Conservation (phyloP, 2,329 filamentous ascomycete species). For the Chaetothyriales sp. region DNA sequence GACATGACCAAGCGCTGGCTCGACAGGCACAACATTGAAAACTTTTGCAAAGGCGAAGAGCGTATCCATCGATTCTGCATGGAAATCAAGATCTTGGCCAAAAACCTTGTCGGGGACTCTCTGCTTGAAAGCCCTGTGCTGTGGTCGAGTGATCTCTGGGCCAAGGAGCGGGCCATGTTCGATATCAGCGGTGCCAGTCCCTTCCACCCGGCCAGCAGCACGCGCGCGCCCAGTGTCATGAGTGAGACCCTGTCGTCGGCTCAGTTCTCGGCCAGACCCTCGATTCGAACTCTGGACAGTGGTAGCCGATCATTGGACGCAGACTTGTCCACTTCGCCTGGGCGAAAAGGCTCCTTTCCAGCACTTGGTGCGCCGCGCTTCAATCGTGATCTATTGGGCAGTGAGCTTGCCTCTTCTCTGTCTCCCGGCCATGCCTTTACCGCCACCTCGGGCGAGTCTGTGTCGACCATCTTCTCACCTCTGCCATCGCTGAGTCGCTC, state of each 20-base stretch:
- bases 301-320: slow-evolving; percentile 13
- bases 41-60: slow-evolving; percentile 90
- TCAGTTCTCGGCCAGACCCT: slow-evolving; percentile 17
- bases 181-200: slow-evolving; percentile 27
- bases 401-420: slow-evolving; percentile 43
- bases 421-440: slow-evolving; percentile 52
- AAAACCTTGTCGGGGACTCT: slow-evolving; percentile 69
- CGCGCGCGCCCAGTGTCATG: slow-evolving; percentile 29
- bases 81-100: slow-evolving; percentile 74
- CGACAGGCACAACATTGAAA: slow-evolving; percentile 65
- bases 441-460: slow-evolving; percentile 55
- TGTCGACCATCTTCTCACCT: slow-evolving; percentile 77
- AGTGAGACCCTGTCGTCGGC: slow-evolving; percentile 27
- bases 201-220: slow-evolving; percentile 29
- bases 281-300: slow-evolving; percentile 22
- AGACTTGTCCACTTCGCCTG: slow-evolving; percentile 15
- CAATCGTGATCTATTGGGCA: slow-evolving; percentile 41
- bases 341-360: slow-evolving; percentile 50
- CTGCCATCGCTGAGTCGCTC: slow-evolving; percentile 36
- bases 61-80: slow-evolving; percentile 85
- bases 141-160: slow-evolving; percentile 82
- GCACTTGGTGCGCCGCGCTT: slow-evolving; percentile 51
- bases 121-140: slow-evolving; percentile 73
- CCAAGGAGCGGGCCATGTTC: slow-evolving; percentile 44
- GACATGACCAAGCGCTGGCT: slow-evolving; percentile 75